Conservation (phyloP, 1,284 basidiomycete genomes). For the Ceratobasidium sp. region DNA sequence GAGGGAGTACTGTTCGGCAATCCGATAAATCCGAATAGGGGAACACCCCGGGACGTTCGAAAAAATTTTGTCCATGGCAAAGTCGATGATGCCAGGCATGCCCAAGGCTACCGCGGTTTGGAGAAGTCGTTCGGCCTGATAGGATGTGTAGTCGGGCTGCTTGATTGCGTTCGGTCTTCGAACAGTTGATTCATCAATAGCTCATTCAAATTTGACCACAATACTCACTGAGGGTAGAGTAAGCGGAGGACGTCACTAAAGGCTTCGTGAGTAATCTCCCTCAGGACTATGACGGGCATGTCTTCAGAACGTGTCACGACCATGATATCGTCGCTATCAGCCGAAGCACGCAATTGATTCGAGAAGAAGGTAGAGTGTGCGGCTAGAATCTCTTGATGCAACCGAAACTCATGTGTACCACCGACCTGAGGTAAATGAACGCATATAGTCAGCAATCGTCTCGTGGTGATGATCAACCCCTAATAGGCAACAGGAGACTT, state of each 20-base stretch:
- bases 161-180: not conserved
- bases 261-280: slow-evolving; percentile 22
- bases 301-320: slow-evolving; percentile 12
- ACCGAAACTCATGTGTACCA: slow-evolving; percentile 1
- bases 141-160: not conserved
- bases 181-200: not conserved
- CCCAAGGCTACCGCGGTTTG: not conserved
- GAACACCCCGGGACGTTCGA: not conserved
- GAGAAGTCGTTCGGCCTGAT: slow-evolving; percentile 8
- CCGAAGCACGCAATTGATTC: slow-evolving; percentile 11
- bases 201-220: not conserved
- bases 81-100: slow-evolving; percentile 6
- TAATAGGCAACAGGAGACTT: not conserved
- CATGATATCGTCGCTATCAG: slow-evolving; percentile 9
- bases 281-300: slow-evolving; percentile 10
- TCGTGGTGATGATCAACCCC: not conserved
- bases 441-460: not conserved
- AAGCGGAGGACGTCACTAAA: slow-evolving; percentile 4
- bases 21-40: not conserved
- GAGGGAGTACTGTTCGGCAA: not conserved
- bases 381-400: slow-evolving; percentile 27
- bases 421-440: slow-evolving; percentile 6
- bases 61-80: slow-evolving; percentile 13
- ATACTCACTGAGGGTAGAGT: slow-evolving; percentile 19
- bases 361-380: slow-evolving; percentile 17